Base-by-base conservation (phyloP, 495 filamentous ascomycete species). In the Diplogelasinospora grovesii region DNA sequence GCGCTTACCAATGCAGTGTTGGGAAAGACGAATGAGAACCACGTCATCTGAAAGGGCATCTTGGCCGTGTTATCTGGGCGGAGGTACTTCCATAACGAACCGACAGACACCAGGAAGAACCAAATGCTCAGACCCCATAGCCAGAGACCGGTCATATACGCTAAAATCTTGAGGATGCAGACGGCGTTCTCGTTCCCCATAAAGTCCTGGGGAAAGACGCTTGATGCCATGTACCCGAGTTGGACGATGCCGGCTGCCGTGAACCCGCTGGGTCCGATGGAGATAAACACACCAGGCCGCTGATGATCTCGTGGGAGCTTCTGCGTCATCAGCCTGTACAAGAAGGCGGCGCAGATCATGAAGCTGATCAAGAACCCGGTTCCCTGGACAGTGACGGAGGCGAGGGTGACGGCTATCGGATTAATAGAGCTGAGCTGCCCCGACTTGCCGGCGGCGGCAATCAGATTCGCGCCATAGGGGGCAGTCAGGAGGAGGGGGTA, bases 271-370 rank as follows among this genome's bases (percentile, higher is more conserved):
- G 86, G 86, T 4, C 86, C 86, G 25, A 94, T 83, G 3, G 76
- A 82, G 32, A 92, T 86, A 48, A 92, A 92, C 49, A 92, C 86
- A 33, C 83, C 86, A 0, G 87, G 87, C 10, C 87, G 74, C 25
- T 84, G 71, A 35, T 69, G 77, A 55, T 88, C 86, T 43, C 75
- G 73, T 4, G 87, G 87, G 0, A 93, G 72, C 58, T 93, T 94
- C 50, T 92, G 85, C 1, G 87, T 90, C 87, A 94, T 94, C 28
- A 94, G 71, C 25, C 87, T 76, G 56, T 92, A 92, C 25, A 94
- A 75, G 52, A 87, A 94, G 25, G 87, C 83, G 11, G 84, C 79
- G 47, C 86, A 87, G 21, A 92, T 79, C 85, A 89, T 89, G 46
- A 89, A 69, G 4, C 82, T 82, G 39, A 94, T 85, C 49, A 92